phyloP scores from a whole-genome alignment of 1,284 basidiomycete species.

The Apiotrichum veenhuisii region DNA sequence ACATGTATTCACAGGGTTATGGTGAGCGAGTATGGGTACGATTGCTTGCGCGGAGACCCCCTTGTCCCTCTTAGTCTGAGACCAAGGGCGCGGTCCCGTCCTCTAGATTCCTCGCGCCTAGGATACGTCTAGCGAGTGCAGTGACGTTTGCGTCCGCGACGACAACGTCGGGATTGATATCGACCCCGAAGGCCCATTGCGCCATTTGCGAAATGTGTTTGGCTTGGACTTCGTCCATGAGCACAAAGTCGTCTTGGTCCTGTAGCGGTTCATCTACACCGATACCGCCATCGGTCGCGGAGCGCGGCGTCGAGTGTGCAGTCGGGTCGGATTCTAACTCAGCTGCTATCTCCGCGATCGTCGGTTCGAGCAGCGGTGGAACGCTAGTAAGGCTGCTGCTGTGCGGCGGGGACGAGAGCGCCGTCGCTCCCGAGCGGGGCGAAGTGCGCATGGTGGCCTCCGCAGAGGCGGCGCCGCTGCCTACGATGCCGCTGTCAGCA shows the following conservation, averaged over 20 bases:
- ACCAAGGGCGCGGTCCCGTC: neutral
- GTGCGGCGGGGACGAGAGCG: neutral
- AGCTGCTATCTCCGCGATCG: conserved; percentile 5
- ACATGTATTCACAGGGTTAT: too few relatives aligned
- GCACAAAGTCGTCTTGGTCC: conserved; percentile 87
- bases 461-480: neutral
- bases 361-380: neutral
- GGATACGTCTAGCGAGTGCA: conserved; percentile 73
- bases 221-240: conserved; percentile 88
- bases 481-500: neutral
- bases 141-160: conserved; percentile 88
- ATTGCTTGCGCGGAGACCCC: too few relatives aligned
- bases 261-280: conserved; percentile 25
- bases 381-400: too few relatives aligned
- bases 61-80: too few relatives aligned
- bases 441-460: too few relatives aligned
- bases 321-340: conserved; percentile 3
- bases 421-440: too few relatives aligned
- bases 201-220: conserved; percentile 76
- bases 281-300: conserved; percentile 19
- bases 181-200: conserved; percentile 76
- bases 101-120: conserved; percentile 65
- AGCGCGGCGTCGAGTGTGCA: neutral
- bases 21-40: too few relatives aligned
- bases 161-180: conserved; percentile 83